These are phyloP conservation scores for Verticillium nubilum DNA, from an alignment of 2,329 filamentous ascomycete species.

Conservation along the genomic window DNA sequence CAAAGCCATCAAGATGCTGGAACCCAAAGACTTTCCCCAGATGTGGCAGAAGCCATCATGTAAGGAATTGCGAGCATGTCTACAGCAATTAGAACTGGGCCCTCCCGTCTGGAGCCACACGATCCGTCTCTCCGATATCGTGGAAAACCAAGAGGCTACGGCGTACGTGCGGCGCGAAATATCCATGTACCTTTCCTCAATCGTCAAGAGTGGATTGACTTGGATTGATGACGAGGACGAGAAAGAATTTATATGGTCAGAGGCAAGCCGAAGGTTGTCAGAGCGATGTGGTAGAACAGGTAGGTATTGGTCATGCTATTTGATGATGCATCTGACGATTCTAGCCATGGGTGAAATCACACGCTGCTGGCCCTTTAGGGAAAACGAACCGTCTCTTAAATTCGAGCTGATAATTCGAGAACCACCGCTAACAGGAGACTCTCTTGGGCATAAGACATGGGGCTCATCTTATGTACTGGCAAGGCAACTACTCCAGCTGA, in stretches of 20 bases:
- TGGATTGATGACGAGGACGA: conserved; percentile 66
- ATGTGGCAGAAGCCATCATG: conserved; percentile 71
- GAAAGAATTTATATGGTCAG: conserved; percentile 68
- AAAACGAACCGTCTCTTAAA: conserved; percentile 21
- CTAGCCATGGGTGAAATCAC: conserved; percentile 52
- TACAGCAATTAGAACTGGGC: conserved; percentile 61
- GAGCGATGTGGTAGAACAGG: conserved; percentile 78
- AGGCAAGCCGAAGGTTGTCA: conserved; percentile 72
- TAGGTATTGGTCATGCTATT: conserved; percentile 22
- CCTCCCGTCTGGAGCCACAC: conserved; percentile 62
- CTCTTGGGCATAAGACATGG: conserved; percentile 93
- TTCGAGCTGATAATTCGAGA: conserved; percentile 74
- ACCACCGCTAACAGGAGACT: conserved; percentile 81
- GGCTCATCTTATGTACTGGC: conserved; percentile 84
- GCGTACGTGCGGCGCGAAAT: conserved; percentile 43
- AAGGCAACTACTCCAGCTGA: conserved; percentile 55
- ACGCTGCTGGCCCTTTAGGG: conserved; percentile 46
- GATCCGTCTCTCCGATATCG: conserved; percentile 33
- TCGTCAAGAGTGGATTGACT: conserved; percentile 59
- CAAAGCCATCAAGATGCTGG: conserved; percentile 19
- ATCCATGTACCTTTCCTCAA: conserved; percentile 61
- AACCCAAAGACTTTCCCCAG: conserved; percentile 66
- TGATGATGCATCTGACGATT: background rate
- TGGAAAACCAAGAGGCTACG: conserved; percentile 34
- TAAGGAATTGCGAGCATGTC: conserved; percentile 54